phyloP scores from a whole-genome alignment of 352 stramenopile genomes.

The Phytophthora tentaculata region DNA sequence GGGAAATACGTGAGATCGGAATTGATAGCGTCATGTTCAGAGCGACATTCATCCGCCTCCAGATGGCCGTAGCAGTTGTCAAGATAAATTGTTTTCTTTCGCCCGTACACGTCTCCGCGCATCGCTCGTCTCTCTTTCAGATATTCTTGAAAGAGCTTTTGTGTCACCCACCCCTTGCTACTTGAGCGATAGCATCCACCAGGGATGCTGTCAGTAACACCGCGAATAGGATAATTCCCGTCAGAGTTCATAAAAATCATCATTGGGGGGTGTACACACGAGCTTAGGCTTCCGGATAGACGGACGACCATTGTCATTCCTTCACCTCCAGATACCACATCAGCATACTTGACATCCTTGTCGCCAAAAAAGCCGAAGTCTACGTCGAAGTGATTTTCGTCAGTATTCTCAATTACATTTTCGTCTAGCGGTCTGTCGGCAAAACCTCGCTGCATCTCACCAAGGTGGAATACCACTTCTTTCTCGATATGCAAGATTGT shows the following conservation, averaged over 20 bases:
- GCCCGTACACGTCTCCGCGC: not conserved
- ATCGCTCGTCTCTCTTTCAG: not conserved
- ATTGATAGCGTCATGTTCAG: slow-evolving; percentile 3
- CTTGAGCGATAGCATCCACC: not conserved
- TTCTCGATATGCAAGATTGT: slow-evolving; percentile 1
- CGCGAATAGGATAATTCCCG: not conserved
- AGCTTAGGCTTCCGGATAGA: not conserved
- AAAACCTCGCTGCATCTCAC: slow-evolving; percentile 12
- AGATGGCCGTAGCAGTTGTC: slow-evolving; percentile 13
- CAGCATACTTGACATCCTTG: slow-evolving; percentile 2
- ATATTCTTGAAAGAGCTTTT: not conserved
- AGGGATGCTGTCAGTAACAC: not conserved
- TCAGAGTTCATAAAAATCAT: not conserved
- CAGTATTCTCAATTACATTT: slow-evolving; percentile 8
- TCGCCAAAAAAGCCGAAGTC: not conserved
- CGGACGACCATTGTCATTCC: not conserved
- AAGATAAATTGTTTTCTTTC: slow-evolving; percentile 8
- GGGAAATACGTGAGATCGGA: slow-evolving; percentile 2
- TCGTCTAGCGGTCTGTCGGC: not conserved
- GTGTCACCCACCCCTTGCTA: not conserved
- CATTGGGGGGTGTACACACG: not conserved
- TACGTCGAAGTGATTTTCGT: slow-evolving; percentile 1
- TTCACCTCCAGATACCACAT: slow-evolving; percentile 1
- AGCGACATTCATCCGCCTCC: not conserved
- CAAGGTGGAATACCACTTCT: slow-evolving; percentile 4